Conservation (phyloP, 192 early-diverging fungal species). For the Backusella australiensis region DNA sequence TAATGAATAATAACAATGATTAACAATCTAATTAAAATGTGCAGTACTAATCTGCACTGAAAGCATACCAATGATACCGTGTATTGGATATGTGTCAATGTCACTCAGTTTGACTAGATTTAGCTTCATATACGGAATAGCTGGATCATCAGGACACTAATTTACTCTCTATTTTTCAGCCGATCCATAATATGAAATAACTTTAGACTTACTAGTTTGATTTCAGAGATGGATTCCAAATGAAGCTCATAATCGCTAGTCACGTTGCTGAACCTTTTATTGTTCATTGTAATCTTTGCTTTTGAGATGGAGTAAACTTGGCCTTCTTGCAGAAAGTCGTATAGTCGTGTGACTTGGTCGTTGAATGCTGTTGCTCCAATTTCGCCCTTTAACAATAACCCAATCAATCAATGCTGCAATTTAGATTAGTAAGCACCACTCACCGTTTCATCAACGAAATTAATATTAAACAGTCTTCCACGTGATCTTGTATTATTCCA, state of each 20-base stretch:
- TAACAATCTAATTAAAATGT: not conserved
- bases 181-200: not conserved
- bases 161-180: not conserved
- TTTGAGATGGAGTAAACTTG: slow-evolving; percentile 78
- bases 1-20: not conserved
- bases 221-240: slow-evolving; percentile 65
- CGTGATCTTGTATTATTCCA: slow-evolving; percentile 77
- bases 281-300: slow-evolving; percentile 78
- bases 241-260: slow-evolving; percentile 93
- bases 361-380: slow-evolving; percentile 95
- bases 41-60: not conserved
- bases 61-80: slow-evolving; percentile 55
- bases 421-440: slow-evolving; percentile 20
- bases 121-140: slow-evolving; percentile 49
- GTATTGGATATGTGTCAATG: slow-evolving; percentile 68
- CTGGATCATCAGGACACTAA: slow-evolving; percentile 52
- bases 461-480: slow-evolving; percentile 87
- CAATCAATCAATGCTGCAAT: no score
- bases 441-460: slow-evolving; percentile 85
- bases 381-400: slow-evolving; percentile 61
- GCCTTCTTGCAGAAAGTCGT: slow-evolving; percentile 73
- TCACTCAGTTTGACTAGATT: slow-evolving; percentile 69
- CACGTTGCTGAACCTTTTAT: slow-evolving; percentile 75
- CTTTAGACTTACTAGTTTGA: slow-evolving; percentile 46
- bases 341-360: slow-evolving; percentile 75